These are phyloP conservation scores for Aotearoamyces nothofagi DNA, from an alignment of 2,329 filamentous ascomycete species.

Conservation along the genomic window DNA sequence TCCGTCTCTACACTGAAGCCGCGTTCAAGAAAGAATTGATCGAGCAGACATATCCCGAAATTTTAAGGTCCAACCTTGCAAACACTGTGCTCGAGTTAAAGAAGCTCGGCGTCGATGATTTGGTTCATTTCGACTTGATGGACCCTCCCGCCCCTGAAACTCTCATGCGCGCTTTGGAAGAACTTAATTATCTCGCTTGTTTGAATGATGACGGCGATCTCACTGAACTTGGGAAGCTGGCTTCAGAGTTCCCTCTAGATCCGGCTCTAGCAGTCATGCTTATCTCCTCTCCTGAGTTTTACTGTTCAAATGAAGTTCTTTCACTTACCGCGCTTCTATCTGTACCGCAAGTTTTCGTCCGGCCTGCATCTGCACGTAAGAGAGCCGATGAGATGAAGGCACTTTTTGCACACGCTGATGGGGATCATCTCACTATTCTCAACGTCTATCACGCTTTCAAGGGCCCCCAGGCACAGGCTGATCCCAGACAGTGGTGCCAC, in stretches of 20 bases:
- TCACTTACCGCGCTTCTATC: constrained; percentile 90
- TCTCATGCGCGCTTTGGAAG: constrained; percentile 92
- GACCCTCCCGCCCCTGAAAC: constrained; percentile 96
- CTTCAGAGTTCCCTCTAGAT: constrained; percentile 91
- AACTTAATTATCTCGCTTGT: constrained; percentile 93
- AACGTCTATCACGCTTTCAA: constrained; percentile 99
- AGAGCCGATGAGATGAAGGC: constrained; percentile 96
- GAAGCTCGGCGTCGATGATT: constrained; percentile 87
- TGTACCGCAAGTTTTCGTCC: constrained; percentile 85
- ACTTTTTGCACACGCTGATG: constrained; percentile 81
- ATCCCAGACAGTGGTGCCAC: constrained; percentile 86
- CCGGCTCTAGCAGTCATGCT: constrained; percentile 93
- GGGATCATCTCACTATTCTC: constrained; percentile 88
- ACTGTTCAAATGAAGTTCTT: constrained; percentile 95
- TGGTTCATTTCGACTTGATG: constrained; percentile 98
- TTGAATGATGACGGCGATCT: constrained; percentile 93
- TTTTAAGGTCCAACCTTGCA: constrained; percentile 84
- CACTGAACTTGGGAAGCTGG: constrained; percentile 69
- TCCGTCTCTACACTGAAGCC: constrained; percentile 85
- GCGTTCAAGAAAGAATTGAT: constrained; percentile 98
- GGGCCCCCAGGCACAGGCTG: constrained; percentile 48
- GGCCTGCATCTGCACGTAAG: constrained; percentile 72
- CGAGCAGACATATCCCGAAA: constrained; percentile 92
- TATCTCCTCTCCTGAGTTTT: constrained; percentile 93
- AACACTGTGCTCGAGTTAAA: constrained; percentile 94